Conservation (phyloP, 1,284 basidiomycete genomes). For the Apiotrichum veenhuisii region DNA sequence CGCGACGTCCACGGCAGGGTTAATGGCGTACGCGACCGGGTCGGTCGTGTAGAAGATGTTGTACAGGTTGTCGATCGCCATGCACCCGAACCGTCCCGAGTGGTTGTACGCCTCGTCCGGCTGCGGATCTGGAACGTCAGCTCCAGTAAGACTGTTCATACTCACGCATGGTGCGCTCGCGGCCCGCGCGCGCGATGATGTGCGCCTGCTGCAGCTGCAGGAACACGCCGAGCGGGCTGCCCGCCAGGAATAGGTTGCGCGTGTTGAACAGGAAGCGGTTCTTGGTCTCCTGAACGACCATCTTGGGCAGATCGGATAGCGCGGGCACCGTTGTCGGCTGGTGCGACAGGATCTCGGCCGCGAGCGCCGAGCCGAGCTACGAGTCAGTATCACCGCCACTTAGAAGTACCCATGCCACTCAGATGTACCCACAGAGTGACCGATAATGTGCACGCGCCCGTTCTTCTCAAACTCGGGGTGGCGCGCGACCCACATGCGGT, state of each 20-base stretch:
- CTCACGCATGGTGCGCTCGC: slow-evolving; percentile 51
- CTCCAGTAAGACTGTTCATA: background rate
- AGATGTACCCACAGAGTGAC: slow-evolving; percentile 43
- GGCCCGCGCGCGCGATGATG: slow-evolving; percentile 55
- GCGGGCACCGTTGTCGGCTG: slow-evolving; percentile 55
- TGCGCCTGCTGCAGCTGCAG: slow-evolving; percentile 56
- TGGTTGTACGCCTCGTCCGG: slow-evolving; percentile 41
- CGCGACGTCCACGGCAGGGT: slow-evolving; percentile 44
- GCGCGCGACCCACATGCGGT: slow-evolving; percentile 56
- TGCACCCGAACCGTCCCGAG: slow-evolving; percentile 55
- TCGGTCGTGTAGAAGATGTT: slow-evolving; percentile 57
- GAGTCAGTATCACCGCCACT: slow-evolving; percentile 2
- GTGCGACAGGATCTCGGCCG: slow-evolving; percentile 55
- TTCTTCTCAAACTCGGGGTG: slow-evolving; percentile 54
- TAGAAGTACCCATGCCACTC: slow-evolving; percentile 25
- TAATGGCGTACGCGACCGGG: slow-evolving; percentile 53
- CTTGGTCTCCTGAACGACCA: slow-evolving; percentile 33
- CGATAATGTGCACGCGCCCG: slow-evolving; percentile 52
- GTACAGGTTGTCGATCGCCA: slow-evolving; percentile 53
- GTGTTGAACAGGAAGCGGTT: slow-evolving; percentile 54
- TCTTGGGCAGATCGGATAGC: slow-evolving; percentile 46
- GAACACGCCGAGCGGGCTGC: slow-evolving; percentile 57
- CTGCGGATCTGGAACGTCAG: slow-evolving; percentile 8
- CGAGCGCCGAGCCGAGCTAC: slow-evolving; percentile 55
- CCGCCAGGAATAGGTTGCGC: slow-evolving; percentile 54